Evolutionary conservation across 257 asterid genomes (phyloP).

Genomic region (Solanum stenotomum): DNA sequence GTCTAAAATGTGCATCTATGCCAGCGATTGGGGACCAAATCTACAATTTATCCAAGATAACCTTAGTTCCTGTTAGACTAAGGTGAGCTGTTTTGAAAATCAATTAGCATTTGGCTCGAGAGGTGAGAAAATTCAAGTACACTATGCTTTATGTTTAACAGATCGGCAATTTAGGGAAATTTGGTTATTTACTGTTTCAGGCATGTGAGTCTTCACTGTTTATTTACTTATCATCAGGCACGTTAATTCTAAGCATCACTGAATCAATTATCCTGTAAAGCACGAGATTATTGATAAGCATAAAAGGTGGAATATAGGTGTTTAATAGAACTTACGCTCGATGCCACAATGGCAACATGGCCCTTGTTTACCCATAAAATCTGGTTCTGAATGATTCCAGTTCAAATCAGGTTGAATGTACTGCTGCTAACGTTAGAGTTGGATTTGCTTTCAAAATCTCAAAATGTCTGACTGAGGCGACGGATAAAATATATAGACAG

Average conservation of each 20-base stretch:
- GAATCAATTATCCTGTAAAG: too few relatives aligned
- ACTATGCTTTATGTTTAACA: neutral
- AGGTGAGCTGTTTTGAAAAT: neutral
- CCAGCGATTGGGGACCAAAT: neutral
- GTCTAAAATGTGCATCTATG: neutral
- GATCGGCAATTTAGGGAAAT: neutral
- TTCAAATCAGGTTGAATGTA: neutral
- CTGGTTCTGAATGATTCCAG: neutral
- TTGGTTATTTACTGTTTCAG: neutral
- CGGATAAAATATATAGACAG: neutral
- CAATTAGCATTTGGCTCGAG: neutral
- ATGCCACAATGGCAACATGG: conserved; percentile 23
- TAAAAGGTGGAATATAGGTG: too few relatives aligned
- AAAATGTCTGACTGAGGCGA: neutral
- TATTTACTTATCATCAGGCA: neutral
- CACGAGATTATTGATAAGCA: too few relatives aligned
- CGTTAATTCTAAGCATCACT: neutral
- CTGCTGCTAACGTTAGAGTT: neutral
- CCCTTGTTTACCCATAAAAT: conserved; percentile 14
- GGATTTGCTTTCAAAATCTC: neutral
- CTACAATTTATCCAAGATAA: neutral
- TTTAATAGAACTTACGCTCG: neutral
- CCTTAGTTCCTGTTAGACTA: neutral
- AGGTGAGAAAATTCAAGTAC: neutral
- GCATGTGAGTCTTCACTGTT: neutral